These are phyloP conservation scores for Solanum lycopersicoides DNA, from an alignment of 257 asterid genomes.

Conservation along the genomic window DNA sequence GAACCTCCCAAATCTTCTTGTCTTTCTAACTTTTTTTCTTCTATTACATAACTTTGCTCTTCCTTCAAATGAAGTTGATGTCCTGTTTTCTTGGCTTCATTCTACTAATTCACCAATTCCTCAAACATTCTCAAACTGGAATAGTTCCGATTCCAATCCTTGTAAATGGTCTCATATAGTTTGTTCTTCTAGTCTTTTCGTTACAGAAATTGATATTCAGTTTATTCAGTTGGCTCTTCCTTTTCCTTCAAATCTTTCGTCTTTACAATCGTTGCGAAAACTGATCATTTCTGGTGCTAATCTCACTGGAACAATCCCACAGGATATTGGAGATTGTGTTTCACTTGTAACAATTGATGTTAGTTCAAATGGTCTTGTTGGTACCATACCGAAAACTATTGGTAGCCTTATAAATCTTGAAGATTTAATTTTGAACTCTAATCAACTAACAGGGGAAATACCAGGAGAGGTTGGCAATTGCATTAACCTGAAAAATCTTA, in stretches of 20 bases:
- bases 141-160: conserved; percentile 37
- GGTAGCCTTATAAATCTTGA: conserved; percentile 44
- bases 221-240: conserved; percentile 34
- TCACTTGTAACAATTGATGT: conserved; percentile 41
- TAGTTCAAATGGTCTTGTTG: conserved; percentile 48
- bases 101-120: conserved; percentile 30
- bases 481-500: conserved; percentile 25
- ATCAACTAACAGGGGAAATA: conserved; percentile 45
- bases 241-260: conserved; percentile 50
- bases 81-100: conserved; percentile 49
- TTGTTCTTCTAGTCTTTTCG: conserved; percentile 34
- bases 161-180: conserved; percentile 53
- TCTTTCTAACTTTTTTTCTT: conserved; percentile 4
- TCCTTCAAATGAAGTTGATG: conserved; percentile 26
- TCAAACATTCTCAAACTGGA: conserved; percentile 41
- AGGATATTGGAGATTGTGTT: conserved; percentile 38
- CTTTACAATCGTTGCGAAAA: conserved; percentile 37
- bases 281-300: conserved; percentile 51
- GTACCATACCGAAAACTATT: conserved; percentile 32
- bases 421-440: conserved; percentile 38
- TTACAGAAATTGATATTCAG: conserved; percentile 31
- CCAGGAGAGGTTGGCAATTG: conserved; percentile 46
- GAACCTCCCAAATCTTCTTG: conserved; percentile 29
- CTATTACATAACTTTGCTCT: conserved; percentile 1
- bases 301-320: conserved; percentile 57